phyloP scores from a whole-genome alignment of 148 eudicot genomes.

The Rhododendron williamsianum region DNA sequence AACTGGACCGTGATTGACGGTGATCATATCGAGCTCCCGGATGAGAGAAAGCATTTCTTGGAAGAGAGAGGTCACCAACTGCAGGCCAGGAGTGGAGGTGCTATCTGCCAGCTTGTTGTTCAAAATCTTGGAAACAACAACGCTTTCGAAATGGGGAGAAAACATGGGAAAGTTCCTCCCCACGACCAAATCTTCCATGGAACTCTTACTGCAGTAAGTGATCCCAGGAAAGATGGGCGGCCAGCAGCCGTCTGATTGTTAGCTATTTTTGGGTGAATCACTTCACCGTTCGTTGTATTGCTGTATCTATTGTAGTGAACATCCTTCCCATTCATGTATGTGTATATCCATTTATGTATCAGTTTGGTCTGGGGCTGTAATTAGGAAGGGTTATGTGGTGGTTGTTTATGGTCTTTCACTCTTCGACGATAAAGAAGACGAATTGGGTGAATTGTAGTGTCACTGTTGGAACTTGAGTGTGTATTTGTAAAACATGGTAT shows the following conservation, averaged over 20 bases:
- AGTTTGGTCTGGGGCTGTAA: background rate
- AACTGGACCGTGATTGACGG: conserved; percentile 84
- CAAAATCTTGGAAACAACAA: conserved; percentile 37
- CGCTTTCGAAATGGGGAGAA: conserved; percentile 26
- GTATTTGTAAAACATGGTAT: too few relatives aligned
- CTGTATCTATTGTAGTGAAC: background rate
- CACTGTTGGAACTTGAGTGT: too few relatives aligned
- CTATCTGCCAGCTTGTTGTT: conserved; percentile 72
- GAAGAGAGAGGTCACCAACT: conserved; percentile 67
- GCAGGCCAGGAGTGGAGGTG: conserved; percentile 39
- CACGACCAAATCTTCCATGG: conserved; percentile 33
- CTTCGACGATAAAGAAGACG: background rate
- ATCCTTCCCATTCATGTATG: background rate
- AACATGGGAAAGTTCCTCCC: conserved; percentile 4
- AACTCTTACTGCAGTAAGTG: conserved; percentile 72
- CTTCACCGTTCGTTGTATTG: too few relatives aligned
- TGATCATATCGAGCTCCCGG: conserved; percentile 70
- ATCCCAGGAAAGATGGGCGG: conserved; percentile 20
- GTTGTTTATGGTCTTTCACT: background rate
- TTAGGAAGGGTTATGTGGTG: background rate
- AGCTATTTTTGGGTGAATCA: background rate
- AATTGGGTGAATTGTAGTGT: background rate
- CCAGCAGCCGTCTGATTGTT: conserved; percentile 61
- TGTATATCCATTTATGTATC: background rate
- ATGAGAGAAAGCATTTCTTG: conserved; percentile 43